Percentiles rank a stretch among this genome's conserved stretches.
Evolutionary conservation across 2,329 filamentous ascomycete species (phyloP).

Genomic region (Fusarium subglutinans): DNA sequence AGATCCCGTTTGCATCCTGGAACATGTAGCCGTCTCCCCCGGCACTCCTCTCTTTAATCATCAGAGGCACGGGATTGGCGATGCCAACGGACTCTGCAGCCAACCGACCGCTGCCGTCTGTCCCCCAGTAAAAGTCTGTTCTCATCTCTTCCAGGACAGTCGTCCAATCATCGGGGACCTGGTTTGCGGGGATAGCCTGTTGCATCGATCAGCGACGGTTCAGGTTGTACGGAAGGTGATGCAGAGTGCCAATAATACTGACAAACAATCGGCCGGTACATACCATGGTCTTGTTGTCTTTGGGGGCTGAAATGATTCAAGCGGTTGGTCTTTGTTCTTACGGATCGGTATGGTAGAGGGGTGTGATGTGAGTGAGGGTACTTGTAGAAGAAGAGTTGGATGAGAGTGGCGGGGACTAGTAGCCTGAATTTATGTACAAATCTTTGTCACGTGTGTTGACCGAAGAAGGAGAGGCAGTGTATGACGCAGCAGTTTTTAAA

Average conservation of each 20-base stretch:
- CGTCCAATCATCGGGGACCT: not conserved
- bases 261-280: not conserved
- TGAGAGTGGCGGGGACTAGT: accelerated
- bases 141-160: not conserved
- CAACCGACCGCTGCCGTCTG: not conserved
- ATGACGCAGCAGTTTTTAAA: not conserved
- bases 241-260: not conserved
- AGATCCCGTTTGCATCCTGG: not conserved
- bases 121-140: not conserved
- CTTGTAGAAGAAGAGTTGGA: not conserved
- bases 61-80: not conserved
- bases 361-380: not conserved
- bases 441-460: not conserved
- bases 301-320: not conserved
- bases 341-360: accelerated
- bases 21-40: constrained; percentile 1
- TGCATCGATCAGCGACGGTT: not conserved
- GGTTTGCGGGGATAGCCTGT: not conserved
- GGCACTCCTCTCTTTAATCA: not conserved
- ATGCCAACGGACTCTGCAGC: not conserved
- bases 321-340: not conserved
- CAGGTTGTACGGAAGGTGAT: not conserved
- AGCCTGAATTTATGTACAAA: not conserved
- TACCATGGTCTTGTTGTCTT: not conserved
- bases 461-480: not conserved